A percentile compares a stretch with the other conserved stretches of the same genome.
Evolutionary conservation across 2,329 filamentous ascomycete genomes (phyloP).

Genomic region (Paecilomyces sp.): DNA sequence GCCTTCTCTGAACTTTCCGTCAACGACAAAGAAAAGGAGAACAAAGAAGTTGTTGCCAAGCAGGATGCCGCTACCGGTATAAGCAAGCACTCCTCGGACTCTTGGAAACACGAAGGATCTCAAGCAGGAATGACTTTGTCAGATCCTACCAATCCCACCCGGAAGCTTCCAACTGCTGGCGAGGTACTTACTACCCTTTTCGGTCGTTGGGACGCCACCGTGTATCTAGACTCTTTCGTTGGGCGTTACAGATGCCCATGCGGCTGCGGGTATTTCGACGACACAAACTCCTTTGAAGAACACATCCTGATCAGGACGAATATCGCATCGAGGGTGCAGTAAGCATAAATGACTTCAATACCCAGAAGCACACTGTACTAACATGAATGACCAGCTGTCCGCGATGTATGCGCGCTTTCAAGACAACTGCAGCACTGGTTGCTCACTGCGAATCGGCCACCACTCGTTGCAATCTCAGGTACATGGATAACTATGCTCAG

Average conservation of each 20-base stretch:
- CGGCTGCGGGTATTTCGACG: constrained; percentile 15
- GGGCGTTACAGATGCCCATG: constrained; percentile 30
- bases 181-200: constrained; percentile 4
- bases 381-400: constrained; percentile 24
- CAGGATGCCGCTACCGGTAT: not conserved
- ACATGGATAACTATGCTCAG: constrained; percentile 21
- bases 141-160: not conserved
- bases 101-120: not conserved
- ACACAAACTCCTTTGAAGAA: constrained; percentile 17
- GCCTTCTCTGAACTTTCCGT: constrained; percentile 7
- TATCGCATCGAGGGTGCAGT: constrained; percentile 11
- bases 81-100: not conserved
- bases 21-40: not conserved
- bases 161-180: constrained; percentile 4
- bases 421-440: constrained; percentile 29
- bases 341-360: constrained; percentile 2
- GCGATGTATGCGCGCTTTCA: constrained; percentile 31
- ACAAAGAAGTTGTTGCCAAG: not conserved
- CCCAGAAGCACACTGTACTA: not conserved
- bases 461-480: constrained; percentile 26
- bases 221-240: constrained; percentile 22
- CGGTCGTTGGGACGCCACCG: constrained; percentile 18
- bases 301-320: constrained; percentile 19
- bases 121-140: not conserved
- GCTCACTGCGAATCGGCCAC: constrained; percentile 33